Conservation (phyloP, 2,329 filamentous ascomycete species). For the Coleophoma eucalyptorum region DNA sequence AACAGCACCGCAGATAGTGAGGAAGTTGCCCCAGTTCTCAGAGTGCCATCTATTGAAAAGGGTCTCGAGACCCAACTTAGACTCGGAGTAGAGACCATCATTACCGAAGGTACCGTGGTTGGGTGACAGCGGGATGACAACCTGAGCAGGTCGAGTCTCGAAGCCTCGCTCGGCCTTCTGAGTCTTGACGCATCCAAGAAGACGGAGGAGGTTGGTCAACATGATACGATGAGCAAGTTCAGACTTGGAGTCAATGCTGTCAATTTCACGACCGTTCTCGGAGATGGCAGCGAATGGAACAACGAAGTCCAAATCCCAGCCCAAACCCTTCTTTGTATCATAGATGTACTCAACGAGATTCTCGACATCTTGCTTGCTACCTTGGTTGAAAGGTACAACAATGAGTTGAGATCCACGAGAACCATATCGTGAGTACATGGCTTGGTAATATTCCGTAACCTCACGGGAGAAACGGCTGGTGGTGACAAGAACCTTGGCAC, state of each 20-base stretch:
- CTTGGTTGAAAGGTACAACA: constrained; percentile 98
- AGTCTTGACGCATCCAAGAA: constrained; percentile 84
- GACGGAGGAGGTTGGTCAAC: constrained; percentile 92
- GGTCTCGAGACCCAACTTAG: constrained; percentile 93
- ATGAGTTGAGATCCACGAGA: constrained; percentile 93
- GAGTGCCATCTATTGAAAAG: constrained; percentile 99
- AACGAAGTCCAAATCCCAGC: constrained; percentile 96
- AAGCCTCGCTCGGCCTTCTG: constrained; percentile 87
- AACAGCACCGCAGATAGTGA: constrained; percentile 96
- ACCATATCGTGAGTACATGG: constrained; percentile 94
- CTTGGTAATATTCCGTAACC: constrained; percentile 98
- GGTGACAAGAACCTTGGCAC: constrained; percentile 94
- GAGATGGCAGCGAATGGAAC: constrained; percentile 97
- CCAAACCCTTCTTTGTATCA: constrained; percentile 90
- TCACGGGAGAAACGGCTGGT: constrained; percentile 95
- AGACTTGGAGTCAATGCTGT: constrained; percentile 93
- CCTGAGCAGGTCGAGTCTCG: constrained; percentile 93
- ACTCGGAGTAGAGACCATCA: constrained; percentile 97
- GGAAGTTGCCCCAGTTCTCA: constrained; percentile 94
- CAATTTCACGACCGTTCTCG: constrained; percentile 96
- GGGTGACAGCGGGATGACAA: constrained; percentile 90
- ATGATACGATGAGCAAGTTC: constrained; percentile 98
- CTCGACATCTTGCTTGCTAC: constrained; percentile 96
- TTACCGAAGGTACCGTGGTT: constrained; percentile 99
- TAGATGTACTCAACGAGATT: constrained; percentile 95